Evolutionary conservation across 495 filamentous ascomycete genomes (phyloP).

Genomic region (Collariella sp.): DNA sequence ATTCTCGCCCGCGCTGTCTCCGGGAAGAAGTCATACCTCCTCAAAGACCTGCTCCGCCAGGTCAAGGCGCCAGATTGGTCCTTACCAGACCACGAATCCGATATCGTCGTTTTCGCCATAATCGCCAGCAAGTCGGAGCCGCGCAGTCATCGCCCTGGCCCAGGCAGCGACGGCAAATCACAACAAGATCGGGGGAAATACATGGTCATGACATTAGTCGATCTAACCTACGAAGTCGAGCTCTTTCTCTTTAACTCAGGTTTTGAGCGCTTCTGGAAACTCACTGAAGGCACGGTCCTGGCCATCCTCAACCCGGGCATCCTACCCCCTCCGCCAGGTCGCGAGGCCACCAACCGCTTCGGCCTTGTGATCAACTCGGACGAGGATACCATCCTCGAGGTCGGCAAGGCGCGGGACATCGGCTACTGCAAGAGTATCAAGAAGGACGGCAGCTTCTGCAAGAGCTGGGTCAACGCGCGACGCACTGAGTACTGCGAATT

Average conservation of each 20-base stretch:
- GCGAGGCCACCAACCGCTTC: conserved; percentile 70
- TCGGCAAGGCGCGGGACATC: conserved; percentile 77
- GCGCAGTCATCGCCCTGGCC: conserved; percentile 52
- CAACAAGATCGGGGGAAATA: conserved; percentile 61
- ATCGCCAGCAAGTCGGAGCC: conserved; percentile 82
- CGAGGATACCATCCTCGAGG: conserved; percentile 80
- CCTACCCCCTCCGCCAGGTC: conserved; percentile 69
- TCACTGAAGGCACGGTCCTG: conserved; percentile 75
- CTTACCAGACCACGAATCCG: conserved; percentile 73
- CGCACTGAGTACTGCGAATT: conserved; percentile 91
- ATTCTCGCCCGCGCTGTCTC: conserved; percentile 65
- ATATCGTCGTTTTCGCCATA: conserved; percentile 80
- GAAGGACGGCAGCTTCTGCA: conserved; percentile 75
- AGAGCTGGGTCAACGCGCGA: conserved; percentile 74
- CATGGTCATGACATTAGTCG: conserved; percentile 82
- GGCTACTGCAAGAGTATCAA: conserved; percentile 79
- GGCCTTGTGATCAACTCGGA: conserved; percentile 73
- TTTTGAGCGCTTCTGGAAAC: conserved; percentile 84
- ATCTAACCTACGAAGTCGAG: conserved; percentile 85
- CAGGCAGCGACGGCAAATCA: conserved; percentile 42
- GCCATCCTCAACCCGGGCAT: conserved; percentile 91
- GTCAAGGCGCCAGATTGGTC: conserved; percentile 81
- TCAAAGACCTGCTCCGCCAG: conserved; percentile 73
- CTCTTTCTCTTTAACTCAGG: conserved; percentile 86
- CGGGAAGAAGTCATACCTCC: conserved; percentile 64